These are phyloP conservation scores for Mucor irregularis DNA, from an alignment of 371 early-diverging fungal species.

Conservation along the genomic window DNA sequence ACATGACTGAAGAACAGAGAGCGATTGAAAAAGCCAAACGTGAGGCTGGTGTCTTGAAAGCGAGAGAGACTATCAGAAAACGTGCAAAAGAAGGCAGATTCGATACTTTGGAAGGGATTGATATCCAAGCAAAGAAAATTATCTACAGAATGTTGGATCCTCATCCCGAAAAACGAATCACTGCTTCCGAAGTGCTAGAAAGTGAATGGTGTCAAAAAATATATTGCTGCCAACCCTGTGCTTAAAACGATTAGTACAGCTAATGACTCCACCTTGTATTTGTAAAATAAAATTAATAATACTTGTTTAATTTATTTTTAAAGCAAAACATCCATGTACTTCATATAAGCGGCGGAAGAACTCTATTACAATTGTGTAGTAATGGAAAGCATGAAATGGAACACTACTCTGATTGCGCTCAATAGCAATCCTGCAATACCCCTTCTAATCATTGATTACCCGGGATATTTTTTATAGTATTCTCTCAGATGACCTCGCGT, in stretches of 20 bases:
- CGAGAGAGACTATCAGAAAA: constrained; percentile 36
- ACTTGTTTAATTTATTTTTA: no score
- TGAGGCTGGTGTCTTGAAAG: constrained; percentile 28
- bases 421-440: no score
- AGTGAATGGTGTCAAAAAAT: constrained; percentile 58
- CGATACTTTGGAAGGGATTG: constrained; percentile 48
- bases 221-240: constrained; percentile 27
- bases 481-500: no score
- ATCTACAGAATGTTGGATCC: constrained; percentile 67
- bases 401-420: no score
- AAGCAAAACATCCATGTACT: no score
- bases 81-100: constrained; percentile 37
- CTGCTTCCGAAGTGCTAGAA: constrained; percentile 45
- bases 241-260: no score
- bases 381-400: no score
- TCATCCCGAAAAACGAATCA: constrained; percentile 56
- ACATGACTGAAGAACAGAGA: constrained; percentile 15
- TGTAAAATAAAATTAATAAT: no score
- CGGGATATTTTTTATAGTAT: no score
- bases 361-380: no score
- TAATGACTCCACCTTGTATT: not conserved
- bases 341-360: no score
- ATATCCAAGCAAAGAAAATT: constrained; percentile 43
- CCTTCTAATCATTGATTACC: no score
- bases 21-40: constrained; percentile 16